These are phyloP conservation scores for Eucalyptus erythrocorys DNA, from an alignment of 345 rosid genomes.

Conservation along the genomic window DNA sequence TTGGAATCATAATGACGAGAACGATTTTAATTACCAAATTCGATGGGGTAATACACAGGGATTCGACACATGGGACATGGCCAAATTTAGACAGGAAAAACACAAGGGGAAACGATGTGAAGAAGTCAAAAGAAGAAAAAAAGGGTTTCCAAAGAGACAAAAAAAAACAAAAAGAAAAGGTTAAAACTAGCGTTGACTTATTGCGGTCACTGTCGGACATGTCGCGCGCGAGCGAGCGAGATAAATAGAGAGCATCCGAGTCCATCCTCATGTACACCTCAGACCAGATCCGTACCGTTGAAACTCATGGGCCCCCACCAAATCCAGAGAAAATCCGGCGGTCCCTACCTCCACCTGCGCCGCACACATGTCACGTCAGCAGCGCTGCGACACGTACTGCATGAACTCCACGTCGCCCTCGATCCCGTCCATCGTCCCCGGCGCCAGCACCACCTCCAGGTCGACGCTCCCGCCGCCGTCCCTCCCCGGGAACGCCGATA, in stretches of 20 bases:
- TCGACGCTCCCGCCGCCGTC: slow-evolving; percentile 73
- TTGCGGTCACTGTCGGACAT: not conserved
- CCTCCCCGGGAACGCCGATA: slow-evolving; percentile 90
- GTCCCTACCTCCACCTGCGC: not conserved
- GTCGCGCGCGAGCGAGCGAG: not conserved
- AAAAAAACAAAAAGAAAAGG: not conserved
- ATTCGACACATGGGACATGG: not conserved
- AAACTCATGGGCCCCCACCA: not conserved
- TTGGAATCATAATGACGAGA: not conserved
- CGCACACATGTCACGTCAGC: not conserved
- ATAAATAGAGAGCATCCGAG: not conserved
- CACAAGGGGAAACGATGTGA: not conserved
- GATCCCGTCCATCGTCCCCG: slow-evolving; percentile 72
- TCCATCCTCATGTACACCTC: not conserved
- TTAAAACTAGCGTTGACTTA: not conserved
- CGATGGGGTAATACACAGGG: not conserved
- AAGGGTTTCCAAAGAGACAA: too few species aligned
- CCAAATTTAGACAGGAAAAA: not conserved
- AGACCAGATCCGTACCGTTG: not conserved
- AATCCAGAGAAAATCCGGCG: not conserved
- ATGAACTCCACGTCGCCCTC: slow-evolving; percentile 71
- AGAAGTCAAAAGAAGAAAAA: not conserved
- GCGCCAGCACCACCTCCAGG: slow-evolving; percentile 74
- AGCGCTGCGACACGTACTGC: slow-evolving; percentile 29
- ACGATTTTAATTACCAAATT: not conserved